Base-by-base conservation (phyloP, 179 eudicot species). In the Silene noctiflora region DNA sequence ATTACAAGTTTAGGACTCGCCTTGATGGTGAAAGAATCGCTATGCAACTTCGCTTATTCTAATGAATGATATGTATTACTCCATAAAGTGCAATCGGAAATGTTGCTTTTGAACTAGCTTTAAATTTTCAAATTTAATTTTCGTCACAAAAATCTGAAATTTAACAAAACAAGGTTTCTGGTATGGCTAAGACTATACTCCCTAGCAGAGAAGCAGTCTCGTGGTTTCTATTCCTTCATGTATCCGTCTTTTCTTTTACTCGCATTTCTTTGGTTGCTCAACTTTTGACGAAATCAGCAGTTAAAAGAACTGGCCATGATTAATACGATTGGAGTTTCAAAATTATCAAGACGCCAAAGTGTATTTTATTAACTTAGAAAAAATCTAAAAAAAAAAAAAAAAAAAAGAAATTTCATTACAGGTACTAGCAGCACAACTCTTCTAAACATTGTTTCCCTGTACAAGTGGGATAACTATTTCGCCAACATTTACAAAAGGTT, bases 401-500 rank as follows among this genome's bases (percentile, higher is more conserved):
- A 35, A 35, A 35, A 35, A 2, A 35, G 42, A 35, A 35, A 35
- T 35, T 35, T 35, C 42, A 35, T 5, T 35, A 4, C 42, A 35
- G 42, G 42, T 35, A 35, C 42, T 35, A 7, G 29, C 29, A 27
- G 0, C 60, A 70, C 60, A 48, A 72, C 44, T 55, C 17, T 42
- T 8, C 48, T 69, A 46, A 42, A 51, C 46, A 56, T n/a, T 27
- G 16, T 69, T 20, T 16, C 59, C 73, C 60, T 46, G 19, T 69
- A 69, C 33, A 21, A 44, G 20, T 44, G 19, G n/a, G 60, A 48
- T 6, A 20, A 20, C 60, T 53, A 71, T 69, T 46, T 69, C 6
- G 31, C 17, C 22, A 39, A 16, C 59, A 74, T 71, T 31, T 72
- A 77, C 80, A 67, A 25, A 73, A 22, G 11, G 69, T 73, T 67